phyloP scores from a whole-genome alignment of 2,329 filamentous ascomycete genomes.

The Claviceps pazoutovae region DNA sequence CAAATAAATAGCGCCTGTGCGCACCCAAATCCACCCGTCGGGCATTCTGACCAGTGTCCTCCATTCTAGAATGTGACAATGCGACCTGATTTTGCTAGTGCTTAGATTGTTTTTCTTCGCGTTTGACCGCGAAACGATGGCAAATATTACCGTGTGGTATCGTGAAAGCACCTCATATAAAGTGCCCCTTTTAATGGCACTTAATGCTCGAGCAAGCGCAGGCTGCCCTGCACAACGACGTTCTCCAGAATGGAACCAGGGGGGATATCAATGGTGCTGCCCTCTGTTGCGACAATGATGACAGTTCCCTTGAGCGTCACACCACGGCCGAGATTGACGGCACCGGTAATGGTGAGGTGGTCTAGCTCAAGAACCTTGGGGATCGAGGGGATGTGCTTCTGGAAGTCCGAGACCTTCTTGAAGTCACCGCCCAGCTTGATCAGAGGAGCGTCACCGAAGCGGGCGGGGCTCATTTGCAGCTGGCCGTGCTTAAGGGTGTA shows the following conservation, averaged over 20 bases:
- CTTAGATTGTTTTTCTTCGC: neutral
- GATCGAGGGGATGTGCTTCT: slow-evolving; percentile 74
- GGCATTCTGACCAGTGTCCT: neutral
- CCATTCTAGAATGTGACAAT: neutral
- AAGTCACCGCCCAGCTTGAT: slow-evolving; percentile 99
- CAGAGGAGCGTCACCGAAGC: slow-evolving; percentile 89
- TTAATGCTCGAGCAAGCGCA: slow-evolving; percentile 59
- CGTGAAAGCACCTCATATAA: neutral
- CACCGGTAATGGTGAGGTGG: slow-evolving; percentile 93
- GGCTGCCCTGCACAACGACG: slow-evolving; percentile 93
- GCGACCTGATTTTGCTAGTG: neutral
- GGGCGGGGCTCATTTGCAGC: slow-evolving; percentile 89
- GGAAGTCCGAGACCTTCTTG: slow-evolving; percentile 99
- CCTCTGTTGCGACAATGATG: slow-evolving; percentile 96
- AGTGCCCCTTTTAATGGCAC: neutral
- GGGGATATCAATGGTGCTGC: slow-evolving; percentile 93
- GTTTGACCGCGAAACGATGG: neutral
- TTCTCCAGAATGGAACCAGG: slow-evolving; percentile 96
- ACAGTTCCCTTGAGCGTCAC: slow-evolving; percentile 96
- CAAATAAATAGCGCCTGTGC: neutral
- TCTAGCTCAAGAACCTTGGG: slow-evolving; percentile 85
- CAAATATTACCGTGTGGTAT: neutral
- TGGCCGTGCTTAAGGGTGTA: slow-evolving; percentile 98
- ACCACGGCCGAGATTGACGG: slow-evolving; percentile 89
- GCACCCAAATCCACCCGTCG: too few species aligned